phyloP scores from a whole-genome alignment of 805 yeast genomes.

The Sugiyamaella smithiae region DNA sequence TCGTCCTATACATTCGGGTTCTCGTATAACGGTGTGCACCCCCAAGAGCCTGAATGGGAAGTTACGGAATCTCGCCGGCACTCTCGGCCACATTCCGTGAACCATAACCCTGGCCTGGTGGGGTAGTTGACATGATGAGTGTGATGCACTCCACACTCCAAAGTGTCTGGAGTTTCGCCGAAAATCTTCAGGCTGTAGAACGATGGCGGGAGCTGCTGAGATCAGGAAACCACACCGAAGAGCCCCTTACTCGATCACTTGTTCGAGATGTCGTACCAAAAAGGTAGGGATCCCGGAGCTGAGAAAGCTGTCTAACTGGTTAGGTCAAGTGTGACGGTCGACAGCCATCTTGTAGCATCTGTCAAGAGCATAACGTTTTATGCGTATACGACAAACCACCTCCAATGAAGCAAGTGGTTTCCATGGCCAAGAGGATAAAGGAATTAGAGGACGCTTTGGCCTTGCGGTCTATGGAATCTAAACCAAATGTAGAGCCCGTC shows the following conservation, averaged over 20 bases:
- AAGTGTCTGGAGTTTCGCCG: constrained; percentile 2
- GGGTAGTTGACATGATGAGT: too few species aligned
- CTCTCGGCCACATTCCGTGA: too few species aligned
- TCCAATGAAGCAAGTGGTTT: constrained; percentile 1
- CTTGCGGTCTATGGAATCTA: background rate
- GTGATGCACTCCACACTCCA: too few species aligned
- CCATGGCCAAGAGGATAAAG: background rate
- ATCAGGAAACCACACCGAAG: background rate
- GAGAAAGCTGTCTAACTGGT: background rate
- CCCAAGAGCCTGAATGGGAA: too few species aligned
- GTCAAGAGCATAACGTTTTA: background rate
- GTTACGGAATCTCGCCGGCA: too few species aligned
- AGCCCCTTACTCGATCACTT: background rate
- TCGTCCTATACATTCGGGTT: too few species aligned
- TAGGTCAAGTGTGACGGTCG: constrained; percentile 7
- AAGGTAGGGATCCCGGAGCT: background rate
- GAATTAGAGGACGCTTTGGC: constrained; percentile 2
- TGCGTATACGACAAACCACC: constrained; percentile 9
- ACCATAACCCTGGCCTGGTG: too few species aligned
- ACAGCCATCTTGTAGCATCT: constrained; percentile 5
- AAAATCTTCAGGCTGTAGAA: background rate
- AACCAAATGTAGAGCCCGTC: background rate
- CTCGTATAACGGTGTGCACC: too few species aligned
- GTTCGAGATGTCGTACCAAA: constrained; percentile 2
- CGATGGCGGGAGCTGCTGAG: background rate